phyloP scores from a whole-genome alignment of 352 stramenopile species.

The Pythium rishiriense region DNA sequence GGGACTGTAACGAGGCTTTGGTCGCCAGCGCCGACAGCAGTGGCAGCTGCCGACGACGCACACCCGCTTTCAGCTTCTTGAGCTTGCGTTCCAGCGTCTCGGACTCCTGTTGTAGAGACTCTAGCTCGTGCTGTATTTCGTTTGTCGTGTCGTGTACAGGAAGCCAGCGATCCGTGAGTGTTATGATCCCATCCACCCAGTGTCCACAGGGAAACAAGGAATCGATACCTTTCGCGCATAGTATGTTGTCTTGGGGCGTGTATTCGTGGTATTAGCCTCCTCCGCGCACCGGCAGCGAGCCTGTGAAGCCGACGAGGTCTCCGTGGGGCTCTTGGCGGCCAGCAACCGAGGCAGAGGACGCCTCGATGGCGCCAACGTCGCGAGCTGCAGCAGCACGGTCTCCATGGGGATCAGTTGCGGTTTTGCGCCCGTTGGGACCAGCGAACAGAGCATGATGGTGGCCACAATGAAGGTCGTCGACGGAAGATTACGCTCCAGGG shows the following conservation, averaged over 20 bases:
- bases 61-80: neutral
- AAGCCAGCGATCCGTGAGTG: neutral
- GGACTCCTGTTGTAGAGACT: neutral
- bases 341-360: neutral
- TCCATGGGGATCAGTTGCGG: too few relatives aligned
- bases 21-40: neutral
- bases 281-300: neutral
- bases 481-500: neutral
- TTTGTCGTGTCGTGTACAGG: neutral
- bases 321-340: neutral
- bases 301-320: neutral
- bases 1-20: conserved; percentile 6
- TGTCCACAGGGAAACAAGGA: too few relatives aligned
- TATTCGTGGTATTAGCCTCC: too few relatives aligned
- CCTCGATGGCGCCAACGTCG: neutral
- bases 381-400: neutral
- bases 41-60: neutral
- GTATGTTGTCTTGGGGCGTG: conserved; percentile 11
- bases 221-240: conserved; percentile 21
- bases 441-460: neutral
- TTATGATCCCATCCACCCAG: too few relatives aligned
- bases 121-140: conserved; percentile 10
- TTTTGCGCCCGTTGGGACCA: too few relatives aligned
- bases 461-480: neutral
- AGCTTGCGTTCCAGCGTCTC: neutral